These are phyloP conservation scores for Metschnikowia peoriensis DNA, from an alignment of 805 yeast genomes.

Conservation along the genomic window DNA sequence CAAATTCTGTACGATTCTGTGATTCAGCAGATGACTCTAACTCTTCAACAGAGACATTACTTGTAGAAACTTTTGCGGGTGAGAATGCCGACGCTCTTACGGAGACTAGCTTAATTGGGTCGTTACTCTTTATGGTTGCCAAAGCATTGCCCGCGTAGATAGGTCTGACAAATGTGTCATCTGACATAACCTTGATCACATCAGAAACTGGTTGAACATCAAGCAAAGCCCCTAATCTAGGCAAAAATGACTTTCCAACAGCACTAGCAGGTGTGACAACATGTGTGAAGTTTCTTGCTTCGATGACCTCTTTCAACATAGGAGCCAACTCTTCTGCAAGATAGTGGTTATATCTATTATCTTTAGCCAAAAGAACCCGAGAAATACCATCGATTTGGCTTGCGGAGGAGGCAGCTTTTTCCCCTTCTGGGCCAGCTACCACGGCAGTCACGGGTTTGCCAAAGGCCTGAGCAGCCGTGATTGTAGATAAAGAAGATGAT, in stretches of 20 bases:
- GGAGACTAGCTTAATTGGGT: slow-evolving; percentile 66
- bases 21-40: slow-evolving; percentile 39
- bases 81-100: slow-evolving; percentile 83
- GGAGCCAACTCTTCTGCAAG: slow-evolving; percentile 83
- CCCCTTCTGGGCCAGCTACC: slow-evolving; percentile 63
- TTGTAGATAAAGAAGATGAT: slow-evolving; percentile 67
- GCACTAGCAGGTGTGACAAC: slow-evolving; percentile 82
- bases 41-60: slow-evolving; percentile 47
- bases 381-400: slow-evolving; percentile 52
- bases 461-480: slow-evolving; percentile 74
- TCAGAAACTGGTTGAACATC: slow-evolving; percentile 90
- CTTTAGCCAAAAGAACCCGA: slow-evolving; percentile 58
- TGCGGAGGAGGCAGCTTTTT: slow-evolving; percentile 44
- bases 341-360: slow-evolving; percentile 59
- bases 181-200: slow-evolving; percentile 61
- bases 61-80: slow-evolving; percentile 30
- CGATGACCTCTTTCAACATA: slow-evolving; percentile 49
- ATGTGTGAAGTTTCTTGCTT: slow-evolving; percentile 55
- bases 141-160: slow-evolving; percentile 95
- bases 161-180: slow-evolving; percentile 82
- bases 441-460: slow-evolving; percentile 82
- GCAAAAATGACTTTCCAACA: slow-evolving; percentile 81
- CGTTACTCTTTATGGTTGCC: slow-evolving; percentile 72
- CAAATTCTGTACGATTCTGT: slow-evolving; percentile 54
- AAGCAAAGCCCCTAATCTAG: slow-evolving; percentile 80